Base-by-base conservation (phyloP, 257 asterid species). In the Petunia secreta region DNA sequence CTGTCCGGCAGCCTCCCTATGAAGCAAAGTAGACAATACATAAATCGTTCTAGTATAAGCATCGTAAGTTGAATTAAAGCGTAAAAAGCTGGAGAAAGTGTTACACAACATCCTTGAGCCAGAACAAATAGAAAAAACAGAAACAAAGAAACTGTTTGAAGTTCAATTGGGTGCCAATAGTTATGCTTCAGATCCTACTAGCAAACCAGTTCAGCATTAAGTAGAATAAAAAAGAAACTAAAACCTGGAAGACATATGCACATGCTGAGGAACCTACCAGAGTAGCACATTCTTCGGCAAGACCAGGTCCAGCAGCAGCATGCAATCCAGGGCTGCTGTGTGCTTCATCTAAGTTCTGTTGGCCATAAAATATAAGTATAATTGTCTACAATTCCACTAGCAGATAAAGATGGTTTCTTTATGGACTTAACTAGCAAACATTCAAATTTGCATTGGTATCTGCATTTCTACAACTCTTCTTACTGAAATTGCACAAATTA, bases 1-100 rank as follows among this genome's bases (percentile, higher is more conserved):
- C 99, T 65, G 99, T 96, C 81, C 98, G 93, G 86, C 99, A 96
- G 75, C 98, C 99, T 81, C 99, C 99, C 99, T 96, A 82, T 63
- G 71, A 79, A 78, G 48, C 44, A 75, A 71, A 11, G 16, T 66
- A 10, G 77, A 65, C 11, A 15, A 50, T 14, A n/a, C 16, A 50
- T 69, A 66, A 65, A 69, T 69, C 0, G 16, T 46, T 69, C 77
- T 44, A 69, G 58, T 16, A 41, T 69, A 15, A 71, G 43, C 10
- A 71, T 46, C 43, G 48, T 46, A 46, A 48, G 11, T 71, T 71
- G 60, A 71, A 71, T 25, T 46, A 15, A 25, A 25, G 9, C 59
- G 60, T 13, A 37, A 71, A 71, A 39, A 48, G 25, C 48, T 71
- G 77, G 34, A 48, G 11, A 69, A 71, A 55, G 16, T 2, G 11